Percentiles rank a stretch among this genome's conserved stretches.
These are phyloP conservation scores for Prunus campanulata DNA, from an alignment of 306 rosid genomes.

Conservation along the genomic window DNA sequence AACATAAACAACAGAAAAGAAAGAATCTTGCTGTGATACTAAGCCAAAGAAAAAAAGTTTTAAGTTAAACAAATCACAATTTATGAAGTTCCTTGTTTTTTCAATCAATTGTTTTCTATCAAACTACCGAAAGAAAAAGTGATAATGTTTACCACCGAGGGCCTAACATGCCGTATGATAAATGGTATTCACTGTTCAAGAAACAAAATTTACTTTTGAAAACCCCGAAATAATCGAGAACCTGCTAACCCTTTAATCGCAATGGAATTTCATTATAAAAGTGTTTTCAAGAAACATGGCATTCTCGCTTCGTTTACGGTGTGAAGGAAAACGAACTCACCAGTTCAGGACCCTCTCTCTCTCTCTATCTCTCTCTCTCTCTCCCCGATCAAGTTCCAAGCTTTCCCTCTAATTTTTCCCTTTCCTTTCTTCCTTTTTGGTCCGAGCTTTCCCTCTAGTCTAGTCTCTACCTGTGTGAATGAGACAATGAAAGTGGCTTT, in stretches of 20 bases:
- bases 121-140: not conserved
- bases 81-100: not conserved
- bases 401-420: not conserved
- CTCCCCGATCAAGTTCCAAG: not conserved
- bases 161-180: not conserved
- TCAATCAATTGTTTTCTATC: not conserved
- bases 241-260: not conserved
- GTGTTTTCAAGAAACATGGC: not conserved
- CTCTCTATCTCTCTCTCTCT: not conserved
- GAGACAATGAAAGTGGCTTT: not conserved
- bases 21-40: not conserved
- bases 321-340: not conserved
- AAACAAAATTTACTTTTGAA: not conserved
- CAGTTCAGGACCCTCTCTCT: not conserved
- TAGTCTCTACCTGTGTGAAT: not conserved
- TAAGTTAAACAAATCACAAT: not conserved
- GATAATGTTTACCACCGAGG: not conserved
- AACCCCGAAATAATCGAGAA: not conserved
- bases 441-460: not conserved
- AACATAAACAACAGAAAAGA: not conserved
- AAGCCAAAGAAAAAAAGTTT: not conserved
- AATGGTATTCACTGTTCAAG: not conserved
- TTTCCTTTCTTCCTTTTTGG: too few relatives aligned
- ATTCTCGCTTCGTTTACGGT: not conserved
- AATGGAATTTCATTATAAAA: not conserved